Conservation (phyloP, 1,284 basidiomycete species). For the Stereum hirsutum region DNA sequence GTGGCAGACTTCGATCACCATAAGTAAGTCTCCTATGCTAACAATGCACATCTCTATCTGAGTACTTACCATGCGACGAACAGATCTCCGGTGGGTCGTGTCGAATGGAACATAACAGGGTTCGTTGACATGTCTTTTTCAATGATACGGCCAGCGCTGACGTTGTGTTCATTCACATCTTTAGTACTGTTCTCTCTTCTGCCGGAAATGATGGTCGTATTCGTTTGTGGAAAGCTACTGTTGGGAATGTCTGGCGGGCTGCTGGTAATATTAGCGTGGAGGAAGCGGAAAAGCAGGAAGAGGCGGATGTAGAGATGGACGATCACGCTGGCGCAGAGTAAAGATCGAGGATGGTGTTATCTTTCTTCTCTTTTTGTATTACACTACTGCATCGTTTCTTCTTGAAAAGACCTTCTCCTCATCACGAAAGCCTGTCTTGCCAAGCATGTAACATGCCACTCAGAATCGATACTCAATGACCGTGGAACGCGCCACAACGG, state of each 20-base stretch:
- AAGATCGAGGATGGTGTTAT: no score
- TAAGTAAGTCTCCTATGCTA: constrained; percentile 33
- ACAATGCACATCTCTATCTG: background rate
- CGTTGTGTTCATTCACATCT: background rate
- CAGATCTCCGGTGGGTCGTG: constrained; percentile 60
- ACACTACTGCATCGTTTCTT: no score
- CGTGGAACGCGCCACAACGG: no score
- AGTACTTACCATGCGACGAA: constrained; percentile 2
- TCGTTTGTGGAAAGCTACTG: constrained; percentile 80
- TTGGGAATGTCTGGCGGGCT: constrained; percentile 65
- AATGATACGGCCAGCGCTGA: constrained; percentile 20
- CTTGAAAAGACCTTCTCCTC: no score
- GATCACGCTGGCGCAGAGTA: constrained; percentile 14
- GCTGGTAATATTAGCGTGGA: constrained; percentile 74
- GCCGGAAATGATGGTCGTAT: constrained; percentile 86
- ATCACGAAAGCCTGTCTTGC: no score
- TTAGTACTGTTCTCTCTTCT: constrained; percentile 80
- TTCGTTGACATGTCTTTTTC: constrained; percentile 28
- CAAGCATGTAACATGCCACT: no score
- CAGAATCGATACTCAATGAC: no score
- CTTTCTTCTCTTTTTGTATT: no score
- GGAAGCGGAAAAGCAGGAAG: constrained; percentile 49
- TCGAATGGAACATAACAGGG: constrained; percentile 87
- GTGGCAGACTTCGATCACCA: constrained; percentile 86
- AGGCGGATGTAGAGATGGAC: constrained; percentile 27